These are phyloP conservation scores for Mercurialis annua DNA, from an alignment of 345 rosid species.

Conservation along the genomic window DNA sequence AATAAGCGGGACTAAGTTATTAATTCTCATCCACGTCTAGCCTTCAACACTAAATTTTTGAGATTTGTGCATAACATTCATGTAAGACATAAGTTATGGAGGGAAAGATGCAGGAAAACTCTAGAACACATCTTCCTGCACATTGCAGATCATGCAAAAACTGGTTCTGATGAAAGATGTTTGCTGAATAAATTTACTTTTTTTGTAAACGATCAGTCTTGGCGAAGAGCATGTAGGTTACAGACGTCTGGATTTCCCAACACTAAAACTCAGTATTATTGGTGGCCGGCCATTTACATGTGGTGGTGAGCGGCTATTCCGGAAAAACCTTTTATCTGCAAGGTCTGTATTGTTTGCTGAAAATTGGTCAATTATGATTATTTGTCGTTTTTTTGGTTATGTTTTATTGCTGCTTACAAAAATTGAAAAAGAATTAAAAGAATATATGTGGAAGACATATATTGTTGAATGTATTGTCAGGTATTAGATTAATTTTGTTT, in stretches of 20 bases:
- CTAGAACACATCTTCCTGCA: background rate
- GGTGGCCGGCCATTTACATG: constrained; percentile 95
- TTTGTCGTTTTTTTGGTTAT: background rate
- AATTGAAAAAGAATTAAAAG: background rate
- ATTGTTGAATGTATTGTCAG: background rate
- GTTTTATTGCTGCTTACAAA: background rate
- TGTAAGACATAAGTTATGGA: background rate
- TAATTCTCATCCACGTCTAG: too few species aligned
- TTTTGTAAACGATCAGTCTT: constrained; percentile 50
- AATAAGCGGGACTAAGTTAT: background rate
- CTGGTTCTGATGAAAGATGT: background rate
- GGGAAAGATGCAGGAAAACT: background rate
- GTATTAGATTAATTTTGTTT: background rate
- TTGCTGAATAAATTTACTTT: constrained; percentile 6
- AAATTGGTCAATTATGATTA: background rate
- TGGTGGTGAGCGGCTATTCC: constrained; percentile 59
- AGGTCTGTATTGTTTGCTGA: constrained; percentile 40
- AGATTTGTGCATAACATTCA: background rate
- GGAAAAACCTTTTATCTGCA: constrained; percentile 49
- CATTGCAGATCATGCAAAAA: constrained; percentile 5
- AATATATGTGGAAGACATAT: too few species aligned
- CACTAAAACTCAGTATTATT: constrained; percentile 60
- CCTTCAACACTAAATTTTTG: background rate
- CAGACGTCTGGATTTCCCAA: constrained; percentile 61
- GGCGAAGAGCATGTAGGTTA: constrained; percentile 79